Conservation (phyloP, 169 alveolate species). For the Eimeria maxima region DNA sequence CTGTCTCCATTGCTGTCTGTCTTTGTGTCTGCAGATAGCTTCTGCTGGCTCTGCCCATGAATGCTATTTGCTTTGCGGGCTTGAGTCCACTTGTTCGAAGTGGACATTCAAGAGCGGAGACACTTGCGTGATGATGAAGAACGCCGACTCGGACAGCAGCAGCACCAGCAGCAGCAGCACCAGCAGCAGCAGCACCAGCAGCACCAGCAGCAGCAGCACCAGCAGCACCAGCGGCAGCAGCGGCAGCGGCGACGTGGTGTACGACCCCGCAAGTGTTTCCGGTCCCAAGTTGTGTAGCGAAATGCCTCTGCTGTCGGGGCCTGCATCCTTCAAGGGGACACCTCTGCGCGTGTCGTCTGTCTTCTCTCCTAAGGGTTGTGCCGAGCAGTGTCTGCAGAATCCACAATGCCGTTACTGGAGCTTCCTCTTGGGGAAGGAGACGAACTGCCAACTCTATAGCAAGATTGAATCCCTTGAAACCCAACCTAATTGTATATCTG, state of each 20-base stretch:
- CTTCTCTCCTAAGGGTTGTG: not conserved
- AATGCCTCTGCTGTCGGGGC: not conserved
- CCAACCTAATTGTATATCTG: not conserved
- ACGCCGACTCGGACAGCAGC: not conserved
- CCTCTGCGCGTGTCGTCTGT: not conserved
- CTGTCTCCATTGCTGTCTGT: not conserved
- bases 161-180: not conserved
- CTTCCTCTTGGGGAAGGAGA: not conserved
- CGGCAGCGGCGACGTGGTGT: not conserved
- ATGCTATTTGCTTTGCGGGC: not conserved
- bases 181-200: not conserved
- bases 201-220: not conserved
- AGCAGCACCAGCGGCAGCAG: not conserved
- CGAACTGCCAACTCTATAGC: not conserved
- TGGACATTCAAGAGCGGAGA: slow-evolving; percentile 24
- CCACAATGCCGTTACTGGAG: slow-evolving; percentile 6
- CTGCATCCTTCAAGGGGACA: not conserved
- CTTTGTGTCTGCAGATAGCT: not conserved
- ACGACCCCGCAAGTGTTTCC: slow-evolving; percentile 17
- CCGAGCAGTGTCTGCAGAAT: not conserved
- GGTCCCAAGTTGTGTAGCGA: slow-evolving; percentile 1
- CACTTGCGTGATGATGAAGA: not conserved
- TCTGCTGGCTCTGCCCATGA: not conserved
- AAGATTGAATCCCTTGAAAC: not conserved
- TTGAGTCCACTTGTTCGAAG: not conserved